Evolutionary conservation across 1,284 basidiomycete species (phyloP).

Genomic region (Ceratobasidium sp.): DNA sequence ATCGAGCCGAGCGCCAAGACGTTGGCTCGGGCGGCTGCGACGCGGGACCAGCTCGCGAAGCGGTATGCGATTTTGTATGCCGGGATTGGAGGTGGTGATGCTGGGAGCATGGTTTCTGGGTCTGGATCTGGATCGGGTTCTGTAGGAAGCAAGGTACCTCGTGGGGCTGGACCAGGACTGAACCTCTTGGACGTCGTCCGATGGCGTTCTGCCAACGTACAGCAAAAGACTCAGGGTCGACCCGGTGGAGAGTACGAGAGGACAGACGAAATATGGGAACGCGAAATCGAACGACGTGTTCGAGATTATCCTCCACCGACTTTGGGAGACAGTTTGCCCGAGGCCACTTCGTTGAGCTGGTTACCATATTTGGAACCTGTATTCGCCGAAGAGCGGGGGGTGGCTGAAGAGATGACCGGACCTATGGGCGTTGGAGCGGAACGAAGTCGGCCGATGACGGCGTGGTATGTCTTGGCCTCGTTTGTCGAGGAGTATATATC

Average conservation of each 20-base stretch:
- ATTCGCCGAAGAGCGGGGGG: conserved; percentile 30
- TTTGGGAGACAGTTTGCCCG: conserved; percentile 30
- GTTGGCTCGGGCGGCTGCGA: conserved; percentile 32
- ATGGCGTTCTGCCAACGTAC: conserved; percentile 19
- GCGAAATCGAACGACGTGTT: conserved; percentile 26
- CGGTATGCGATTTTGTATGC: conserved; percentile 36
- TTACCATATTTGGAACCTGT: conserved; percentile 38
- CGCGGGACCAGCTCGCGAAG: conserved; percentile 36
- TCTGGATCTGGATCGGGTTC: background rate
- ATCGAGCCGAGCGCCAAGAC: conserved; percentile 44
- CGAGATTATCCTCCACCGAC: conserved; percentile 3
- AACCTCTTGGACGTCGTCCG: conserved; percentile 22
- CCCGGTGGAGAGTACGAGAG: background rate
- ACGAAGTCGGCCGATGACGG: conserved; percentile 17
- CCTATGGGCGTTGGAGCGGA: background rate
- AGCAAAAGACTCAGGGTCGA: background rate
- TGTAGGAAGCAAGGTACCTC: background rate
- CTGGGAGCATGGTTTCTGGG: background rate
- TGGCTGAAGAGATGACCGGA: background rate
- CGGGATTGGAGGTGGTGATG: conserved; percentile 6
- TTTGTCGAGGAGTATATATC: conserved; percentile 39
- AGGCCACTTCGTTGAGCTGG: conserved; percentile 35
- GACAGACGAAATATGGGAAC: conserved; percentile 31
- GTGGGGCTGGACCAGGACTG: background rate
- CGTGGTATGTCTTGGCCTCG: conserved; percentile 40